Percentiles rank a stretch among this genome's conserved stretches.
Evolutionary conservation across 306 rosid genomes (phyloP).

Genomic region (Cicer cuneatum): DNA sequence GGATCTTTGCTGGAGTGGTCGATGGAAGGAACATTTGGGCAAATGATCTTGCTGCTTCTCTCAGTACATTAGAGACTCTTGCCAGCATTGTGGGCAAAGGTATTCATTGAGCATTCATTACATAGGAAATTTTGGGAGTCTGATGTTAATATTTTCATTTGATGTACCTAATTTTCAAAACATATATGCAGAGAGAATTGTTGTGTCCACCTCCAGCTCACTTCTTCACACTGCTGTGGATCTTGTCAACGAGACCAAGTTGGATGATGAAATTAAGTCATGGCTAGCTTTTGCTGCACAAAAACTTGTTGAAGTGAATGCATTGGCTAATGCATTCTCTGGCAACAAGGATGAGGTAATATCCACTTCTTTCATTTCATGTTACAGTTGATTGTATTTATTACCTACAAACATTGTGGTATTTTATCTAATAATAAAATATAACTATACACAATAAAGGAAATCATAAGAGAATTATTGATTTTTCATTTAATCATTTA

Average conservation of each 20-base stretch:
- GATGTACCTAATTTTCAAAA: conserved; percentile 19
- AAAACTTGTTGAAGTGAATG: conserved; percentile 83
- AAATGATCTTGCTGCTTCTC: conserved; percentile 76
- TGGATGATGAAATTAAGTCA: conserved; percentile 84
- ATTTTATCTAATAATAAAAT: conserved; percentile 1
- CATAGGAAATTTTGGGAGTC: conserved; percentile 12
- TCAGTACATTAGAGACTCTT: conserved; percentile 58
- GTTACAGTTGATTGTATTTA: conserved; percentile 2
- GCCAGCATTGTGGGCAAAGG: conserved; percentile 89
- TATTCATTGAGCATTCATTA: conserved; percentile 34
- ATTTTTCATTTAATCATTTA: not conserved
- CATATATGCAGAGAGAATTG: conserved; percentile 64
- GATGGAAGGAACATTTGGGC: conserved; percentile 99
- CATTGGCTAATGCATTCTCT: conserved; percentile 81
- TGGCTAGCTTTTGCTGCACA: conserved; percentile 98
- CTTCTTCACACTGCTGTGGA: conserved; percentile 96
- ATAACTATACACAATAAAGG: not conserved
- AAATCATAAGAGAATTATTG: not conserved
- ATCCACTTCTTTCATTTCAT: conserved; percentile 1
- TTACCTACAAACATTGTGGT: not conserved
- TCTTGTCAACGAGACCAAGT: conserved; percentile 86
- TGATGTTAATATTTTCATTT: not conserved
- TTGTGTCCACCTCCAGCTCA: conserved; percentile 87
- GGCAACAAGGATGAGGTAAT: conserved; percentile 82
- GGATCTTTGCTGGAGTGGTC: conserved; percentile 88